A percentile compares a stretch with the other conserved stretches of the same genome.
These are phyloP conservation scores for Thelonectria olida DNA, from an alignment of 2,329 filamentous ascomycete species.

Conservation along the genomic window DNA sequence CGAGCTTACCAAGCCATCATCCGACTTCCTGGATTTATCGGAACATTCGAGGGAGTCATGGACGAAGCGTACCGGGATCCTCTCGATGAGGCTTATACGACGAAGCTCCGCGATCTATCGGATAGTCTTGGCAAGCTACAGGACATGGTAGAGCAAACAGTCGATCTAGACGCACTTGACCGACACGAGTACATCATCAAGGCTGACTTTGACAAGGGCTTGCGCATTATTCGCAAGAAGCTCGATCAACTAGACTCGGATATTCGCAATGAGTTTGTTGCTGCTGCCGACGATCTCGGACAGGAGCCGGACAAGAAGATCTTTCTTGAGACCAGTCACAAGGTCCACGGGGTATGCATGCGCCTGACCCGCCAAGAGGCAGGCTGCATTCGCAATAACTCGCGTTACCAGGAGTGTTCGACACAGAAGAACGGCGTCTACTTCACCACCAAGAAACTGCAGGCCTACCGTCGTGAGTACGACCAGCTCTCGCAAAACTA, in stretches of 20 bases:
- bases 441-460: conserved; percentile 88
- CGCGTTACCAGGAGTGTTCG: conserved; percentile 90
- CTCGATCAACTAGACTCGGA: conserved; percentile 84
- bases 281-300: conserved; percentile 80
- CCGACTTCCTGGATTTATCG: conserved; percentile 87
- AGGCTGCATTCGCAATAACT: conserved; percentile 91
- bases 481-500: conserved; percentile 95
- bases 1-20: conserved; percentile 95
- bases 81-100: conserved; percentile 86
- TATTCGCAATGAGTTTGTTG: conserved; percentile 83
- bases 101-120: conserved; percentile 79
- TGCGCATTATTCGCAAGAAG: conserved; percentile 89
- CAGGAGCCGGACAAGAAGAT: conserved; percentile 99
- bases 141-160: conserved; percentile 98
- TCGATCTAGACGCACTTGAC: conserved; percentile 93
- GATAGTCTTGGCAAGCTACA: conserved; percentile 85
- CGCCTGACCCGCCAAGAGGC: conserved; percentile 91
- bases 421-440: conserved; percentile 99
- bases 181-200: conserved; percentile 99
- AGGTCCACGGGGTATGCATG: conserved; percentile 96
- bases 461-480: conserved; percentile 85
- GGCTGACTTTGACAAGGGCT: conserved; percentile 91
- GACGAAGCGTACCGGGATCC: conserved; percentile 92
- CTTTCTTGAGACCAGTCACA: conserved; percentile 90
- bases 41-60: conserved; percentile 91